Evolutionary conservation across 768 basidiomycete species (phyloP), one percentile per base, ranked within the genome.

Genomic region (Boletus rufocinnamomeus): DNA sequence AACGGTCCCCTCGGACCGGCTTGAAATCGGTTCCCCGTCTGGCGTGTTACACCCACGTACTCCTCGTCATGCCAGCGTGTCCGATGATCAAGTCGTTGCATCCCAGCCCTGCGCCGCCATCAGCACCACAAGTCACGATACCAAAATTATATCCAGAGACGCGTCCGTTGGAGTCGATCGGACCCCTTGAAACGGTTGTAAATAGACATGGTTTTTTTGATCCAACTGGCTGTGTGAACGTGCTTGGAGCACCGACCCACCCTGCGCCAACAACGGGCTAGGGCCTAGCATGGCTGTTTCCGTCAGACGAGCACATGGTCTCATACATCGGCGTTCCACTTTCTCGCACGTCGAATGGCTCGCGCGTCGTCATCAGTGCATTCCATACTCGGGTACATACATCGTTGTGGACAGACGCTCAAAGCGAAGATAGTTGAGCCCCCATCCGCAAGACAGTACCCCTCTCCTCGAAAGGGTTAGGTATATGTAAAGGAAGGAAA

Each of bases 341-440:
- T n/a, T 7, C 32, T 19, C 16, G n/a, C 17, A 27, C 21, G 16
- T 30, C 54, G 40, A 30, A 37, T 14, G 28, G 3, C 27, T 4
- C 7, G 44, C 47, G n/a, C 30, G 16, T 56, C 28, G 30, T 54
- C 54, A 55, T 56, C 56, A 45, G 43, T 56, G 35, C 44, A 55
- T 56, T 65, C 66, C 53, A 57, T 64, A 57, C 44, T 58, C 53
- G 55, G 56, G 38, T 66, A 64, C 58, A 60, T 59, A 57, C 56
- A 65, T 34, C 64, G n/a, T 35, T 41, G 52, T 50, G 49, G 38
- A 58, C 27, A 56, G 52, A 47, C 40, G 52, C 45, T 55, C 51
- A 51, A 59, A 30, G 54, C 38, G 34, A 37, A 48, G 5, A 16
- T 3, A 13, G 35, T 27, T 21, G 50, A 44, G 46, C 37, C 21